These are phyloP conservation scores for Boechera stricta DNA, from an alignment of 345 rosid genomes.

Conservation along the genomic window DNA sequence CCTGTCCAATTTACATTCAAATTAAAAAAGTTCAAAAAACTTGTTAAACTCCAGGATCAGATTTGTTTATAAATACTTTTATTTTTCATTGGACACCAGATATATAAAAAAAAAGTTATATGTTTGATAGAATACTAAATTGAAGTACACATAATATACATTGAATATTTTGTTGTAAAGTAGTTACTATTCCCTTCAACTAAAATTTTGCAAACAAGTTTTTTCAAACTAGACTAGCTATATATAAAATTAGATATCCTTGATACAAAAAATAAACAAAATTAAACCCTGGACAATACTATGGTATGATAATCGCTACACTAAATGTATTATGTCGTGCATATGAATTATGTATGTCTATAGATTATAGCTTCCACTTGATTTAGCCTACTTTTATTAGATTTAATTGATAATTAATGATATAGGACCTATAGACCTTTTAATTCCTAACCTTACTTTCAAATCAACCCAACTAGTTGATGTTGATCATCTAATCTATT, in stretches of 20 bases:
- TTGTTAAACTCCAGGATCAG: background rate
- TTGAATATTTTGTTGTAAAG: background rate
- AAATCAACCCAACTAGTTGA: constrained; percentile 30
- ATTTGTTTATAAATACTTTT: no score
- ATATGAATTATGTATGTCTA: background rate
- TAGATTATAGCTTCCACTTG: background rate
- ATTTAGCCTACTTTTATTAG: constrained; percentile 33
- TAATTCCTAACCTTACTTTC: constrained; percentile 17
- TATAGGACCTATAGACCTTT: constrained; percentile 26
- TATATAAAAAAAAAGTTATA: no score
- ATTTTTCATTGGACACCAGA: no score
- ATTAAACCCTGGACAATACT: background rate
- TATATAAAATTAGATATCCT: background rate
- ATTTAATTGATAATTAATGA: constrained; percentile 27
- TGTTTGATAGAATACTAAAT: no score
- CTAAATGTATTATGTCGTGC: background rate
- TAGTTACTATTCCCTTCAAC: background rate
- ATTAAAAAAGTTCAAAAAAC: background rate
- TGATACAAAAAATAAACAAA: no score
- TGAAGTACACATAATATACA: no score
- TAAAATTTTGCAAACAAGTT: background rate
- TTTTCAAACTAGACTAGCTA: background rate
- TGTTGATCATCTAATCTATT: constrained; percentile 24
- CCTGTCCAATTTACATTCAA: background rate
- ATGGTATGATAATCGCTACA: background rate